phyloP scores from a whole-genome alignment of 352 stramenopile genomes.

The Globisporangium mamillatum region DNA sequence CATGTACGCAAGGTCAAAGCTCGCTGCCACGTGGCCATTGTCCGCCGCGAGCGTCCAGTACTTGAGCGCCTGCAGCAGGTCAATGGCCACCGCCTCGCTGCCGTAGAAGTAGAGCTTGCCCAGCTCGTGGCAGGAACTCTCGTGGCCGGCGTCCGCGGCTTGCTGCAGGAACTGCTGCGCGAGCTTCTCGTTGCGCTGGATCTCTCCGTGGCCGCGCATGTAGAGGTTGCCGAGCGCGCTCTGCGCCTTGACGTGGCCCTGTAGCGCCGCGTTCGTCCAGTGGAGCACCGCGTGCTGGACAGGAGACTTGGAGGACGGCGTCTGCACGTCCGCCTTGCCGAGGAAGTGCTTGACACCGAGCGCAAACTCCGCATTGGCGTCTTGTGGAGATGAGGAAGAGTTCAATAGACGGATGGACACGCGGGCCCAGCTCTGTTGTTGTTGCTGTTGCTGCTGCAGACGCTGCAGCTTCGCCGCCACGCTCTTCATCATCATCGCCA shows the following conservation, averaged over 20 bases:
- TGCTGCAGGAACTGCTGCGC: conserved; percentile 55
- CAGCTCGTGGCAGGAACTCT: conserved; percentile 67
- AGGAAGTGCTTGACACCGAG: conserved; percentile 60
- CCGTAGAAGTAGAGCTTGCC: conserved; percentile 73
- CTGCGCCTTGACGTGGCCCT: conserved; percentile 67
- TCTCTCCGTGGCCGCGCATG: conserved; percentile 46
- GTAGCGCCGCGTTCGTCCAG: conserved; percentile 74
- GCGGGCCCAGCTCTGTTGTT: not conserved
- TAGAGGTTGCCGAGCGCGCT: conserved; percentile 74
- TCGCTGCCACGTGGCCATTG: conserved; percentile 64
- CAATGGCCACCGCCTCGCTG: conserved; percentile 24
- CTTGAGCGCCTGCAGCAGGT: conserved; percentile 40
- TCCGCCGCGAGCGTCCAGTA: conserved; percentile 69
- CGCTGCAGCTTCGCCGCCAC: conserved; percentile 7
- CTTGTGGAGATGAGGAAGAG: not conserved
- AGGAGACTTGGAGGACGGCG: conserved; percentile 28
- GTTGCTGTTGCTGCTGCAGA: not conserved
- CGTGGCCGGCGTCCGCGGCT: conserved; percentile 65
- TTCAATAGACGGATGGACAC: not conserved
- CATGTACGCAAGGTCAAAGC: conserved; percentile 73
- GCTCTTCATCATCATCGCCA: conserved; percentile 4
- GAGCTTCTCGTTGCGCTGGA: conserved; percentile 45
- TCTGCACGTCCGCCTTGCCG: conserved; percentile 29
- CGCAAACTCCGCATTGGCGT: conserved; percentile 50
- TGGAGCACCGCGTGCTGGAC: conserved; percentile 61